phyloP scores from a whole-genome alignment of 495 filamentous ascomycete genomes.

The Penicillium longicatenatum region DNA sequence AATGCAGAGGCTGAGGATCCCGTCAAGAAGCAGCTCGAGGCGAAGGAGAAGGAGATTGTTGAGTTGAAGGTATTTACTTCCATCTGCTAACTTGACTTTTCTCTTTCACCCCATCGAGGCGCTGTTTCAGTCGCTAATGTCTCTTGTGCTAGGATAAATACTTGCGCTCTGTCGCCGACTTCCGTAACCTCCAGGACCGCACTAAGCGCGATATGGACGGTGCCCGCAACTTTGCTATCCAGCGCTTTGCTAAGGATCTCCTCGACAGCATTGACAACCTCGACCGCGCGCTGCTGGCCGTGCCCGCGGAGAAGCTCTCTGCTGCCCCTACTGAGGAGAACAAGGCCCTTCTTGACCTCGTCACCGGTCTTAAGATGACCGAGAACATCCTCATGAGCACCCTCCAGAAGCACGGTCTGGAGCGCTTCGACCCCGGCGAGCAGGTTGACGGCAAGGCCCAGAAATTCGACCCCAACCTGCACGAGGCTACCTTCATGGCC shows the following conservation, averaged over 20 bases:
- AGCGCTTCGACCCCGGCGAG: conserved; percentile 76
- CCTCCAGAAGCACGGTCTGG: conserved; percentile 89
- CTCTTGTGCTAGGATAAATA: conserved; percentile 73
- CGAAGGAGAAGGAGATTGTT: conserved; percentile 78
- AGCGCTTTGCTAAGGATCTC: conserved; percentile 91
- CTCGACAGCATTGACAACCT: conserved; percentile 95
- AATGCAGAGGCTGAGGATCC: conserved; percentile 49
- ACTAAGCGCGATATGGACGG: conserved; percentile 86
- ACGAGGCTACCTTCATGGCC: conserved; percentile 94
- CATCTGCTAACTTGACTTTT: neutral
- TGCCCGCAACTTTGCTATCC: conserved; percentile 89
- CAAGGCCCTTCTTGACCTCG: conserved; percentile 75
- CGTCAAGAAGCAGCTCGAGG: conserved; percentile 68
- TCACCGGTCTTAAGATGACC: conserved; percentile 92
- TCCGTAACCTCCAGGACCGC: conserved; percentile 94
- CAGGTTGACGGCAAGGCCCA: conserved; percentile 56
- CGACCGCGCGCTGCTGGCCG: conserved; percentile 82
- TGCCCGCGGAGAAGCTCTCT: conserved; percentile 70
- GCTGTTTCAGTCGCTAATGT: neutral
- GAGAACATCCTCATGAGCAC: conserved; percentile 85
- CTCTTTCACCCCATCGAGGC: neutral
- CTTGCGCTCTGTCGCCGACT: conserved; percentile 90
- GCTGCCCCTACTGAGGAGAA: conserved; percentile 43
- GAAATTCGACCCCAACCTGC: conserved; percentile 91
- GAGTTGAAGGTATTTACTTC: conserved; percentile 75